Evolutionary conservation across 2,329 filamentous ascomycete genomes (phyloP).

Genomic region (Shiraia bambusicola): DNA sequence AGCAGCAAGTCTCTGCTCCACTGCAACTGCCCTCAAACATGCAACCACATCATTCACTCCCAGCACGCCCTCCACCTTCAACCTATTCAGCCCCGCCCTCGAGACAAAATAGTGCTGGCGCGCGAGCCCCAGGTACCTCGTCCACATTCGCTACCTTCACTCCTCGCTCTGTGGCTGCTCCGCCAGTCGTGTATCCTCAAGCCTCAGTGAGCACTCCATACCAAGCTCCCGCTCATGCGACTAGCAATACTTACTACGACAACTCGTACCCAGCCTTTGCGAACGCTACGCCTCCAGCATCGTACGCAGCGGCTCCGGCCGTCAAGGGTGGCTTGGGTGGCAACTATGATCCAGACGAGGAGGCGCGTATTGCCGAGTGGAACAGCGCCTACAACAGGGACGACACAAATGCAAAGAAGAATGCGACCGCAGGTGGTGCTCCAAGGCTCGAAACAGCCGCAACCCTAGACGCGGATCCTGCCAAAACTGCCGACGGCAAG

Average conservation of each 20-base stretch:
- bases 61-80: conserved; percentile 72
- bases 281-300: conserved; percentile 36
- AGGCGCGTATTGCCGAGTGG: conserved; percentile 92
- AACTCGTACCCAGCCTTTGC: conserved; percentile 77
- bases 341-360: conserved; percentile 72
- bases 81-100: conserved; percentile 63
- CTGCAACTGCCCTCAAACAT: conserved; percentile 30
- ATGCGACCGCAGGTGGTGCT: conserved; percentile 45
- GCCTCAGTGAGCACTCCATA: conserved; percentile 46
- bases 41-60: conserved; percentile 63
- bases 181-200: conserved; percentile 41
- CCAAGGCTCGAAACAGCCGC: conserved; percentile 36
- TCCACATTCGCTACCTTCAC: conserved; percentile 58
- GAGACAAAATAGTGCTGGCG: conserved; percentile 35
- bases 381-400: conserved; percentile 83
- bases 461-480: conserved; percentile 50
- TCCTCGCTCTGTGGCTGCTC: conserved; percentile 58
- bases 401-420: conserved; percentile 47
- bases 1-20: no score
- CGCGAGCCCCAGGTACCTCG: conserved; percentile 27
- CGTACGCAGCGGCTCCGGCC: conserved; percentile 21
- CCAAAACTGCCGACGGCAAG: conserved; percentile 57
- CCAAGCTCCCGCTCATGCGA: conserved; percentile 43
- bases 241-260: conserved; percentile 49
- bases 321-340: conserved; percentile 36